Base-by-base conservation (phyloP, 2,329 filamentous ascomycete species). In the Clathrospora elynae region DNA sequence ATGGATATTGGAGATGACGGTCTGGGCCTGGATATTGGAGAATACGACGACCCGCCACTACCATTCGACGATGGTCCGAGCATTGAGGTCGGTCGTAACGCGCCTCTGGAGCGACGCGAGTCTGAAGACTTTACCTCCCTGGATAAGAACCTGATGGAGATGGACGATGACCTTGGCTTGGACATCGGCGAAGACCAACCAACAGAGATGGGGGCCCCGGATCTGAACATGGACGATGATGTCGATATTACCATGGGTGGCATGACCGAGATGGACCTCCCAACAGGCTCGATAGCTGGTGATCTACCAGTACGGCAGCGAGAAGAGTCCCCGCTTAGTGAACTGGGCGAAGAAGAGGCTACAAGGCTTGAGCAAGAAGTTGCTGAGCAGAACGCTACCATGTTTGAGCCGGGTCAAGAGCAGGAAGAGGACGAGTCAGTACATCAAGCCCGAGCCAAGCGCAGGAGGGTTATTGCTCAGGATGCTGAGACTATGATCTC, bases 61-160 rank as follows among this genome's bases (percentile, higher is more conserved):
- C 41, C 52, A 32, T 58, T 60, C 37, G 48, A 77, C 41, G 67
- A 69, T 19, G 63, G 59, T 14, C 71, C 76, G 47, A 93, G 85
- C 61, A 85, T 96, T 45, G 93, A 99, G 84, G 79, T 90, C 58
- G 93, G 92, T 63, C 87, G 92, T 84, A 86, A 95, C 57, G 91
- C 88, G 13, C 85, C 88, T 4, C 78, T 82, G 11, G 77, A 86
- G 23, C 59, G 66, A 41, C 55, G 58, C 8, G 38, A 49, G 13
- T 66, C 64, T 2, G 66, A 70, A 18, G 68, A 71, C 16, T 58
- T 64, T 33, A 62, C 54, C 28, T 84, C 88, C 53, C 31, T 50
- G 11, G 43, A 39, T 18, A 81, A 91, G 38, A 49, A 53, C 67
- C 30, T 78, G 14, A 64, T 71, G 28, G 77, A 79, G 33, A 79